These are phyloP conservation scores for Pseudocercospora fuligena DNA, from an alignment of 2,329 filamentous ascomycete genomes.

Conservation along the genomic window DNA sequence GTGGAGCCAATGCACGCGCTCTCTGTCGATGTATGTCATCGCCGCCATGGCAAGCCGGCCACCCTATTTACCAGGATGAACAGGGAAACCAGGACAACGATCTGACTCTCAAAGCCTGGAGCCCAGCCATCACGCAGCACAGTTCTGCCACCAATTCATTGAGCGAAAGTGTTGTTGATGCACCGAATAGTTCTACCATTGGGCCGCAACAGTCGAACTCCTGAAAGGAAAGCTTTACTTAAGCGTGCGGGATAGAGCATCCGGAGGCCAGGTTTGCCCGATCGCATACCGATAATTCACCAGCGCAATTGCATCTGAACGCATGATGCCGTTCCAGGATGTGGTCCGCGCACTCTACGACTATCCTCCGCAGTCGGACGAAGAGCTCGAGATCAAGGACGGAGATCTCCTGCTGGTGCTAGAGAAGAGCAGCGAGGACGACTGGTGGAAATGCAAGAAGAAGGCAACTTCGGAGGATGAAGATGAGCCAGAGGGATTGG, in stretches of 20 bases:
- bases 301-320: slow-evolving; percentile 12
- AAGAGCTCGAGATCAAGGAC: slow-evolving; percentile 82
- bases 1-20: background rate
- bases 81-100: background rate
- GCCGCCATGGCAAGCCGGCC: background rate
- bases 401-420: slow-evolving; percentile 88
- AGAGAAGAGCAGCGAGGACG: slow-evolving; percentile 74
- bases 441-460: slow-evolving; percentile 99
- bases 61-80: background rate
- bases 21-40: background rate
- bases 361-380: slow-evolving; percentile 83
- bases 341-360: slow-evolving; percentile 92
- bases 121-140: background rate
- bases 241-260: background rate
- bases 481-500: slow-evolving; percentile 85
- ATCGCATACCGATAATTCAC: background rate
- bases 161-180: background rate
- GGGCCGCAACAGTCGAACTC: background rate
- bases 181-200: background rate
- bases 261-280: background rate
- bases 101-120: background rate
- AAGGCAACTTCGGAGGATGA: slow-evolving; percentile 78
- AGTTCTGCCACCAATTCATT: background rate
- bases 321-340: slow-evolving; percentile 95
- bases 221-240: background rate